Evolutionary conservation across 2,329 filamentous ascomycete species (phyloP), one percentile per base, ranked within the genome.

Genomic region (Pseudocercospora ulei): DNA sequence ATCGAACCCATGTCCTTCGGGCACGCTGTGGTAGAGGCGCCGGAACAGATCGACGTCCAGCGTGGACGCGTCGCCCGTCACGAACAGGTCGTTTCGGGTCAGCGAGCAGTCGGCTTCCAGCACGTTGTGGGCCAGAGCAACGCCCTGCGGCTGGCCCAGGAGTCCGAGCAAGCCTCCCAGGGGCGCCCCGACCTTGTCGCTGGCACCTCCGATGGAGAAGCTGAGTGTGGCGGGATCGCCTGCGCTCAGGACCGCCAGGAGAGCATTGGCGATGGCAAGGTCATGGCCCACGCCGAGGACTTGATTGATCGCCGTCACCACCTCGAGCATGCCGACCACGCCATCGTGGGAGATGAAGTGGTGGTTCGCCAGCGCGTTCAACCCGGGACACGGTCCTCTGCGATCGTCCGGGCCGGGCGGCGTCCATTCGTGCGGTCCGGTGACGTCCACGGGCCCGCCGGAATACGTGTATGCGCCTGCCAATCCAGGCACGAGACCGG

Each of bases 301-400:
- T 17, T 30, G 28, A 11, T 30, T 30, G 28, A 18, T 30, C 3
- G 14, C 8, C 7, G 9, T n/a, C 3, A 30, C 28, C 14, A 30
- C 31, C 16, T 36, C 34, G 20, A 24, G 20, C 23, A 26, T n/a
- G 22, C 7, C 63, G 7, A 56, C 57, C 28, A 67, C 56, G 23
- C 63, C 64, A 37, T 66, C 62, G 29, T 57, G 63, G 19, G 62
- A 55, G 4, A 65, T 51, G 55, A 65, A 65, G 49, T 59, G 55
- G 44, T 64, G 61, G 41, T 66, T 66, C 4, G 64, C 64, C 11
- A 59, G 58, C 5, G 61, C 52, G 31, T 66, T 66, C 30, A 66
- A 41, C 12, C 62, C 64, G 5, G 64, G 64, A 43, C 64, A 66
- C 12, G 54, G 54, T 9, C 61, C 62, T 36, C 34, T 26, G 7